phyloP scores from a whole-genome alignment of 2,329 filamentous ascomycete species.

The Aureobasidium sp. region DNA sequence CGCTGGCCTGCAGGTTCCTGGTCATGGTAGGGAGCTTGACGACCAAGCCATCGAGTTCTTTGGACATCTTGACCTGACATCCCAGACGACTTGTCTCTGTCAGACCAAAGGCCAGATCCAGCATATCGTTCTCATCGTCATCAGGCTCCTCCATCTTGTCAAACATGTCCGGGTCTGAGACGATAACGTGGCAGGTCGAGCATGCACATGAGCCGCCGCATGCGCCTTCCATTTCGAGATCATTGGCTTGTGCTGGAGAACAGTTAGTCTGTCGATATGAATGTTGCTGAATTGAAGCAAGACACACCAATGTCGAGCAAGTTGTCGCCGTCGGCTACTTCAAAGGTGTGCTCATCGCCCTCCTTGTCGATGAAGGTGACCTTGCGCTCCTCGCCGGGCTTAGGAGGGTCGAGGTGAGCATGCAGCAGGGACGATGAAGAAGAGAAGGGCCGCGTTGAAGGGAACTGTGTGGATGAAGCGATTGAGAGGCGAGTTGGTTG shows the following conservation, averaged over 20 bases:
- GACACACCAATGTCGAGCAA: constrained; percentile 67
- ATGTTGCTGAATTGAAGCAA: fast-evolving
- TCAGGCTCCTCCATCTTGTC: constrained; percentile 37
- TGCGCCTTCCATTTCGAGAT: constrained; percentile 96
- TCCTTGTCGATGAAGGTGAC: constrained; percentile 95
- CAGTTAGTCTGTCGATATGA: neutral
- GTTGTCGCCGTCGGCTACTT: constrained; percentile 81
- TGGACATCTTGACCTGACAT: constrained; percentile 86
- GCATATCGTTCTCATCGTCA: constrained; percentile 66
- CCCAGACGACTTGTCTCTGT: constrained; percentile 79
- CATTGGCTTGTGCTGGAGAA: constrained; percentile 65
- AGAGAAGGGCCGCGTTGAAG: constrained; percentile 50
- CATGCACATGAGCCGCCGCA: constrained; percentile 92
- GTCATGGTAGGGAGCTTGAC: constrained; percentile 90
- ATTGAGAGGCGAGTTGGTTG: neutral
- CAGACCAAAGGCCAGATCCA: constrained; percentile 81
- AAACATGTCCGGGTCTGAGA: constrained; percentile 57
- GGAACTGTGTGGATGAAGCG: neutral
- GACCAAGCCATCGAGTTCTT: constrained; percentile 76
- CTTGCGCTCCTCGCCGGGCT: constrained; percentile 86
- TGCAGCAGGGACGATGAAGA: constrained; percentile 54
- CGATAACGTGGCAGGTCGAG: constrained; percentile 87
- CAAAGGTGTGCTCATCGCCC: constrained; percentile 62
- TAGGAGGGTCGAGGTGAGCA: constrained; percentile 74
- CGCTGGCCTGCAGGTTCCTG: constrained; percentile 87